phyloP scores from a whole-genome alignment of 176 grass and related monocot species.

The Oryza coarctata region DNA sequence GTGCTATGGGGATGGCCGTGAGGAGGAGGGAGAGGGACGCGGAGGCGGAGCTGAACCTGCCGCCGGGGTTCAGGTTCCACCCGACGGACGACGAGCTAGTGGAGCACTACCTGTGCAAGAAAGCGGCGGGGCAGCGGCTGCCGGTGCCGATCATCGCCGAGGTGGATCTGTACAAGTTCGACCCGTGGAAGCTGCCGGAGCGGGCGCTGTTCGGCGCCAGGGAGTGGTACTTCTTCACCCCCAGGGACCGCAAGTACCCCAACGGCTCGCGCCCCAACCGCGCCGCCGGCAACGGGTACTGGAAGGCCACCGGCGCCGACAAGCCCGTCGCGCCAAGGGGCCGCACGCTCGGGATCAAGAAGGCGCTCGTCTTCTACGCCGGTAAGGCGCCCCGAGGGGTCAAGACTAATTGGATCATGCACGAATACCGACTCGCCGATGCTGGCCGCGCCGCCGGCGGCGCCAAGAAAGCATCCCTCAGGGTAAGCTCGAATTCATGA shows the following conservation, averaged over 20 bases:
- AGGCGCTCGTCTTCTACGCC: slow-evolving; percentile 86
- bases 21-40: slow-evolving; percentile 51
- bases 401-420: slow-evolving; percentile 98
- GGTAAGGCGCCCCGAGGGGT: slow-evolving; percentile 73
- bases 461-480: slow-evolving; percentile 50
- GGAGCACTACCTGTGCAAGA: slow-evolving; percentile 63
- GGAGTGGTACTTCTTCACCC: slow-evolving; percentile 71
- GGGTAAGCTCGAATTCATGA: slow-evolving; percentile 14
- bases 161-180: slow-evolving; percentile 93
- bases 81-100: slow-evolving; percentile 94
- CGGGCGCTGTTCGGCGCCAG: slow-evolving; percentile 47
- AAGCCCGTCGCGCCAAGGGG: slow-evolving; percentile 46
- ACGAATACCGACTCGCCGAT: slow-evolving; percentile 75
- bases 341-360: slow-evolving; percentile 73
- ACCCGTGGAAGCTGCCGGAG: slow-evolving; percentile 68
- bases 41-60: slow-evolving; percentile 69
- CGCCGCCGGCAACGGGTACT: slow-evolving; percentile 53
- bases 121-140: slow-evolving; percentile 47
- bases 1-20: slow-evolving; percentile 18
- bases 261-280: slow-evolving; percentile 47
- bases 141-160: slow-evolving; percentile 80
- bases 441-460: slow-evolving; percentile 8
- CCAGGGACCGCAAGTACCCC: slow-evolving; percentile 57
- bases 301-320: slow-evolving; percentile 61
- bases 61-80: slow-evolving; percentile 92